Evolutionary conservation across 1,139 yeast species (phyloP), one percentile per base, ranked within the genome.

Genomic region (Hansenula sp.): DNA sequence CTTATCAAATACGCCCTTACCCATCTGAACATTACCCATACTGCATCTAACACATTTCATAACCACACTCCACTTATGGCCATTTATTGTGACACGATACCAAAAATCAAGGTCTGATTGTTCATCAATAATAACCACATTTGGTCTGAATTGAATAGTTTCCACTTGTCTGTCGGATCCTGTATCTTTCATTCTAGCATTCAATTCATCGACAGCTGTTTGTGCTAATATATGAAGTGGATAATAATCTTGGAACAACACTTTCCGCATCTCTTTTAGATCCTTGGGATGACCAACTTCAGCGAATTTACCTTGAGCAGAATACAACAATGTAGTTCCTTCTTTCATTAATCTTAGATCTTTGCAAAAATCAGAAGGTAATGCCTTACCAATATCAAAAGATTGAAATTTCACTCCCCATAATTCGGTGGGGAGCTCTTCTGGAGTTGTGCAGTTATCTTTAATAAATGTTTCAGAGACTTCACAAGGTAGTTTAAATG

Each of bases 181-280:
- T 27, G 42, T 34, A 10, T 40, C 42, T 10, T 26, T 36, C 17
- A 64, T 56, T 13, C 51, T 46, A 2, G 40, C 39, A 33, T 58
- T 56, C 16, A 69, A 52, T 17, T 56, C 60, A 6, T 55, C 62
- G 21, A 65, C 48, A 8, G 69, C 62, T 20, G 59, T 60, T 16
- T 61, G 52, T 0, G 69, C 56, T 39, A 66, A 51, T 32, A 71
- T 44, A 36, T 68, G 56, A 16, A 69, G 58, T 2, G 77, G 77
- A 45, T 49, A 71, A 40, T 67, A 64, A 47, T 71, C 77, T 41
- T 69, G 77, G 52, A 68, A 71, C 9, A 57, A 43, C 1, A 69
- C 53, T 4, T 30, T 39, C 38, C 60, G 47, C 24, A 47, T 40
- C 6, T 43, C 19, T 18, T 27, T 25, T 17, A 50, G 28, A 4